These are phyloP conservation scores for Infundibulicybe gibba DNA, from an alignment of 768 basidiomycete species.

Conservation along the genomic window DNA sequence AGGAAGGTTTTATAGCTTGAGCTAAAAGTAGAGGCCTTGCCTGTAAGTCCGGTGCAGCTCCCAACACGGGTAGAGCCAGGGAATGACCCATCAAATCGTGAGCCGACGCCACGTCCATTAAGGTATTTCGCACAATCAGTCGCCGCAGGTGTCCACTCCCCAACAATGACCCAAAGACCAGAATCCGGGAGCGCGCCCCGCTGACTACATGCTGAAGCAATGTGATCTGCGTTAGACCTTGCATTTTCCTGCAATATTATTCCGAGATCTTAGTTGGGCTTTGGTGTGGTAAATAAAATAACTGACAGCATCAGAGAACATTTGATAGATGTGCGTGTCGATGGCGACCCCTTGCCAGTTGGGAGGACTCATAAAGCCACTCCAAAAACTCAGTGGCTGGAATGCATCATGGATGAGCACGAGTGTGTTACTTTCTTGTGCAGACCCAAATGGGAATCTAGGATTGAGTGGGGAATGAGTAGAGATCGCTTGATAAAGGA, in stretches of 20 bases:
- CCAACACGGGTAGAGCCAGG: constrained; percentile 67
- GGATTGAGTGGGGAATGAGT: constrained; percentile 8
- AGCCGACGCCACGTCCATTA: constrained; percentile 75
- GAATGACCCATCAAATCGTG: constrained; percentile 62
- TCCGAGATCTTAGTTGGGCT: background rate
- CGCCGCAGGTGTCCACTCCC: constrained; percentile 81
- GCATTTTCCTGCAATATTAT: constrained; percentile 34
- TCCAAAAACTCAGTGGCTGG: constrained; percentile 70
- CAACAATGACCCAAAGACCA: constrained; percentile 79
- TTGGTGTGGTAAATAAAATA: background rate
- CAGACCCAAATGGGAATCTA: constrained; percentile 31
- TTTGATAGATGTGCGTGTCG: constrained; percentile 79
- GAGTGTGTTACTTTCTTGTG: constrained; percentile 56
- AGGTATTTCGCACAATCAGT: constrained; percentile 81
- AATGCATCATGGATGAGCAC: constrained; percentile 79
- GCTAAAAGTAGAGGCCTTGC: constrained; percentile 72
- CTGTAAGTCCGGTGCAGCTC: constrained; percentile 71
- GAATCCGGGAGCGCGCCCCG: constrained; percentile 43
- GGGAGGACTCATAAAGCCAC: constrained; percentile 52
- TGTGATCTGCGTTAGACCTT: constrained; percentile 51
- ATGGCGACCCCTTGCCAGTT: constrained; percentile 64
- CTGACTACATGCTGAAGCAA: constrained; percentile 51
- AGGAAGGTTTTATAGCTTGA: constrained; percentile 78
- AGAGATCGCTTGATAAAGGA: background rate
- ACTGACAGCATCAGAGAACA: constrained; percentile 56